These are phyloP conservation scores for Pyrenochaeta sp. DNA, from an alignment of 2,329 filamentous ascomycete species.

Conservation along the genomic window DNA sequence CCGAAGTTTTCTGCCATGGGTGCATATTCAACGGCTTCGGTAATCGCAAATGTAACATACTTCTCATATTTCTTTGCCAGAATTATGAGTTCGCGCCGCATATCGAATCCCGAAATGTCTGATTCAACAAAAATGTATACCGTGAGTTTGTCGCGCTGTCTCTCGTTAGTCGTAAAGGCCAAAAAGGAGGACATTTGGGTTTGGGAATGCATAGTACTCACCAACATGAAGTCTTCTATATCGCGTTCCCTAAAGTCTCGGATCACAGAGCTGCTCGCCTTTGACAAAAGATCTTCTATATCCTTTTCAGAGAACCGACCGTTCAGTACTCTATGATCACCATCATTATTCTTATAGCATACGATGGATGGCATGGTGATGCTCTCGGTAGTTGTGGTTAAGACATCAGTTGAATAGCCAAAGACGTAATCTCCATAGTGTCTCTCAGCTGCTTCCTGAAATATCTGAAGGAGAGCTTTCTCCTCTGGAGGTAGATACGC, in stretches of 20 bases:
- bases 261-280: constrained; percentile 1
- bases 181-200: not conserved
- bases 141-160: constrained; percentile 27
- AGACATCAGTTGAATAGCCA: constrained; percentile 17
- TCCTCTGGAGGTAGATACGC: constrained; percentile 19
- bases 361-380: constrained; percentile 22
- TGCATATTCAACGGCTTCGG: constrained; percentile 23
- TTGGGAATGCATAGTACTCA: constrained; percentile 10
- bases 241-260: constrained; percentile 21
- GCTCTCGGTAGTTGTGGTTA: constrained; percentile 17
- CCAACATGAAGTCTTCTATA: constrained; percentile 27
- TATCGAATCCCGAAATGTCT: not conserved
- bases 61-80: constrained; percentile 25
- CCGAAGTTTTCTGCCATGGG: constrained; percentile 34
- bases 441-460: constrained; percentile 12
- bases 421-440: constrained; percentile 25
- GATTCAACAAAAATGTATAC: constrained; percentile 27
- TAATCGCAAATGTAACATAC: constrained; percentile 26
- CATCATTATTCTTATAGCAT: constrained; percentile 29
- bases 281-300: constrained; percentile 6
- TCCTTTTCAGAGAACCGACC: constrained; percentile 15
- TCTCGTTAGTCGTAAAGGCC: not conserved
- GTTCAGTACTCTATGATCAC: constrained; percentile 21
- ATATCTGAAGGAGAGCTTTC: constrained; percentile 3
- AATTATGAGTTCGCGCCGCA: constrained; percentile 25